Evolutionary conservation across 1,284 basidiomycete genomes (phyloP).

Genomic region (Austroboletus olivaceoglutinosus): DNA sequence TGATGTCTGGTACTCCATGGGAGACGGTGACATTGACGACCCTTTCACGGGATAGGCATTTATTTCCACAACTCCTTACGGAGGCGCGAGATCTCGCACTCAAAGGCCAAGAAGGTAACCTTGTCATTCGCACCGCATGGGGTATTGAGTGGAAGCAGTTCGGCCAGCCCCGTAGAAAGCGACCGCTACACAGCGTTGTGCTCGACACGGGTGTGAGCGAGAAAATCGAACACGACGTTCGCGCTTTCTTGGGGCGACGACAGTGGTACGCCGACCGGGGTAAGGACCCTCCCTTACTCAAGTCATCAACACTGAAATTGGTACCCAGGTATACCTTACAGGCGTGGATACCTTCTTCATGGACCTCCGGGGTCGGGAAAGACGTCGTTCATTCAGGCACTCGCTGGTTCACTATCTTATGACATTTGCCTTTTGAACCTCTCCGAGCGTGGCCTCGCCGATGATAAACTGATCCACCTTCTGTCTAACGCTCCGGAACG

Average conservation of each 20-base stretch:
- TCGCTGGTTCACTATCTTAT: constrained; percentile 90
- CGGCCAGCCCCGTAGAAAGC: constrained; percentile 85
- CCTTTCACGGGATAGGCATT: constrained; percentile 76
- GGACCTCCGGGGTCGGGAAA: constrained; percentile 98
- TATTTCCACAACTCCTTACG: constrained; percentile 80
- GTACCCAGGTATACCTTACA: constrained; percentile 91
- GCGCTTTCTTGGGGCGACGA: constrained; percentile 78
- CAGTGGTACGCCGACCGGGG: constrained; percentile 98
- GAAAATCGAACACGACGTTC: constrained; percentile 77
- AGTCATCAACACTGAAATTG: constrained; percentile 11
- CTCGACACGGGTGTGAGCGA: constrained; percentile 79
- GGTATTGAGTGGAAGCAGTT: constrained; percentile 96
- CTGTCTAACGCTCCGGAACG: constrained; percentile 92
- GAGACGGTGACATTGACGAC: constrained; percentile 96
- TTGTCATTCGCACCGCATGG: constrained; percentile 96
- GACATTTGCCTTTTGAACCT: constrained; percentile 97
- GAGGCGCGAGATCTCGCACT: constrained; percentile 91
- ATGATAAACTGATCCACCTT: constrained; percentile 95
- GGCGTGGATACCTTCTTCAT: constrained; percentile 92
- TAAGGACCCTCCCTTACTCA: constrained; percentile 35
- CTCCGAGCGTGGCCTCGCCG: constrained; percentile 93
- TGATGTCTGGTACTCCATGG: constrained; percentile 93
- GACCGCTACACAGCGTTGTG: constrained; percentile 91
- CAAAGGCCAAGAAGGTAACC: constrained; percentile 87
- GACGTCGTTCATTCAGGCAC: constrained; percentile 96